Base-by-base conservation (phyloP, 2,329 filamentous ascomycete species). In the Pseudonectria foliicola region DNA sequence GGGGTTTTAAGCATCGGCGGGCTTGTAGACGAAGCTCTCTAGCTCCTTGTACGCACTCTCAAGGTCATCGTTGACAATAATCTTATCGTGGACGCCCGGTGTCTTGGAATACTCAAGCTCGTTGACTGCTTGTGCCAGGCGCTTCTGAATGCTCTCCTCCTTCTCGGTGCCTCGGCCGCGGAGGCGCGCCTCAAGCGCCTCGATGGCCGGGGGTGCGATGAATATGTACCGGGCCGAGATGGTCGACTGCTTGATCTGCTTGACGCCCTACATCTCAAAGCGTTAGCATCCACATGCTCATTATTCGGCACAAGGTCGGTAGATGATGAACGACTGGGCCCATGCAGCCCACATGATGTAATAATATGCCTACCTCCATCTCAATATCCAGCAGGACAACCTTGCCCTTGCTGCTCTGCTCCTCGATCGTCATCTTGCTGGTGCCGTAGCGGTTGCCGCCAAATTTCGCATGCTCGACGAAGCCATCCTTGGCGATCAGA, bases 221-320 rank as follows among this genome's bases (percentile, higher is more conserved):
- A 95, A 95, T 45, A 95, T 66, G 66, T 86, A 95, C 38, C 85
- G 78, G 10, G 87, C 85, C 39, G 80, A 73, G 43, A 90, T 75
- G 49, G 71, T 71, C 29, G 82, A 85, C 40, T 74, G 73, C 62
- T 88, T 87, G 56, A 95, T 84, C 64, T 95, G 90, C 69, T 95
- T 95, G 36, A 95, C 88, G 39, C 89, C 89, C 52, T 94, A 85
- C 84, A 94, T 93, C 70, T 94, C 86, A 55, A 94, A 93, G 59
- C 95, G 16, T 34, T 29, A 24, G 21, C 21, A 15, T 16, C n/a
- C 10, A 25, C 10, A 21, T n/a, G 10, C 13, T 25, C 7, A 1
- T 15, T n/a, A 4, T 5, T 13, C 8, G 24, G 7, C 11, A 25
- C 4, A 25, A n/a, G n/a, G n/a, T n/a, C n/a, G n/a, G 4, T 11